These are phyloP conservation scores for Trypanosoma mega DNA, from an alignment of 208 protist species.

Conservation along the genomic window DNA sequence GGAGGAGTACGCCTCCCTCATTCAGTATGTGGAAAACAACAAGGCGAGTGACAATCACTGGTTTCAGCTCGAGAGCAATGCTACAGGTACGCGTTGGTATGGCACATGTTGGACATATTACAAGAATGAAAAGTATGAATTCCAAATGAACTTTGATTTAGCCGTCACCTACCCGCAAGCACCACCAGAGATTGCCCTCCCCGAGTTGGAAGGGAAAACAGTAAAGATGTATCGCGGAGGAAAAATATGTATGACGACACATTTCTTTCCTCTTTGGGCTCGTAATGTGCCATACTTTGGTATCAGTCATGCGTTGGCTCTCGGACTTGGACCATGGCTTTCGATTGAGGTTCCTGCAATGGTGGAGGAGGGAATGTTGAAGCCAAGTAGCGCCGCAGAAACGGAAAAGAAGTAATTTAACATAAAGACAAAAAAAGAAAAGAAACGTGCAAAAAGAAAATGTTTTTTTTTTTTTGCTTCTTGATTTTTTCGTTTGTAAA, in stretches of 20 bases:
- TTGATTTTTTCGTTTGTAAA: neutral
- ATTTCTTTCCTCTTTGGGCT: slow-evolving; percentile 98
- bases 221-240: slow-evolving; percentile 99
- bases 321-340: slow-evolving; percentile 97
- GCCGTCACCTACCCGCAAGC: slow-evolving; percentile 96
- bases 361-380: slow-evolving; percentile 86
- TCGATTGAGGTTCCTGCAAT: slow-evolving; percentile 97
- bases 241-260: slow-evolving; percentile 97
- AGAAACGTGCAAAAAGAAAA: neutral
- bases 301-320: slow-evolving; percentile 96
- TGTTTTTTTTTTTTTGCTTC: neutral
- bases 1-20: slow-evolving; percentile 96
- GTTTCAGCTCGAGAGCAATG: slow-evolving; percentile 96
- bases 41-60: slow-evolving; percentile 96
- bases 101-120: slow-evolving; percentile 98
- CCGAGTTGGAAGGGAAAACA: slow-evolving; percentile 97
- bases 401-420: neutral
- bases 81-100: slow-evolving; percentile 93
- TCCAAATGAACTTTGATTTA: slow-evolving; percentile 97
- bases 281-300: slow-evolving; percentile 97
- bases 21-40: slow-evolving; percentile 96
- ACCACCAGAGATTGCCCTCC: slow-evolving; percentile 94
- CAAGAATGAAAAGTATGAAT: slow-evolving; percentile 96
- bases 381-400: slow-evolving; percentile 29
- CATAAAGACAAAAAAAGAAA: neutral